Base-by-base conservation (phyloP, 768 basidiomycete genomes). In the Plicaturopsis crispa region DNA sequence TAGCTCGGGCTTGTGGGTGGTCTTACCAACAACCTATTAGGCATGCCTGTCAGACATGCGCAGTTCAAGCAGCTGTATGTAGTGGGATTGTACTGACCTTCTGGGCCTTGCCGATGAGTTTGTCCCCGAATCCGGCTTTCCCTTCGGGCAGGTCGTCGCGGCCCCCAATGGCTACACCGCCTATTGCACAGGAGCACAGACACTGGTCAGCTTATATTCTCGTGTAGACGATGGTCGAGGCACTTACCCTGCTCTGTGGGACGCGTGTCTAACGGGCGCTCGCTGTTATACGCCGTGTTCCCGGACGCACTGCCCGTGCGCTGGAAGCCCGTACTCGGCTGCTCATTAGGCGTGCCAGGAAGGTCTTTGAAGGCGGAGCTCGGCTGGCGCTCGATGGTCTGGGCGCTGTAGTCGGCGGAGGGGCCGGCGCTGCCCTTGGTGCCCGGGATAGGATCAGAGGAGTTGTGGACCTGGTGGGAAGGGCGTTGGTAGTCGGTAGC, bases 91-190 rank as follows among this genome's bases (percentile, higher is more conserved):
- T 7, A 41, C 50, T 2, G 11, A 75, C 78, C 66, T 79, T 69
- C 48, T 80, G 63, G 0, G 70, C 62, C 60, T 80, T 79, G 3
- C 78, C 78, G 24, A 76, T 46, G 16, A 78, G 41, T 54, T 73
- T 80, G 56, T 81, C 78, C 6, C 63, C 53, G 0, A 71, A 14
- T 19, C 48, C 62, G 20, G 72, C 63, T 19, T 72, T 66, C 4
- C 65, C 64, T 45, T 60, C 52, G 0, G 66, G 59, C 16, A 59
- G 22, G 35, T 63, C 51, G 2, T 55, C 50, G 13, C 49, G 43
- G 2, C 59, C 63, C 31, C 51, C 64, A 11, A 61, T 41, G 1
- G 61, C 58, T 6, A 65, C 63, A 4, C 65, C 65, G 17, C 59
- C 65, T 58, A 18, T 14, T n/a, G n/a, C n/a, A n/a, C n/a, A n/a